Percentiles rank a stretch among this genome's conserved stretches.
Conservation (phyloP, 225 moss, liverwort and hornwort species). For the Pseudoscleropodium purum region DNA sequence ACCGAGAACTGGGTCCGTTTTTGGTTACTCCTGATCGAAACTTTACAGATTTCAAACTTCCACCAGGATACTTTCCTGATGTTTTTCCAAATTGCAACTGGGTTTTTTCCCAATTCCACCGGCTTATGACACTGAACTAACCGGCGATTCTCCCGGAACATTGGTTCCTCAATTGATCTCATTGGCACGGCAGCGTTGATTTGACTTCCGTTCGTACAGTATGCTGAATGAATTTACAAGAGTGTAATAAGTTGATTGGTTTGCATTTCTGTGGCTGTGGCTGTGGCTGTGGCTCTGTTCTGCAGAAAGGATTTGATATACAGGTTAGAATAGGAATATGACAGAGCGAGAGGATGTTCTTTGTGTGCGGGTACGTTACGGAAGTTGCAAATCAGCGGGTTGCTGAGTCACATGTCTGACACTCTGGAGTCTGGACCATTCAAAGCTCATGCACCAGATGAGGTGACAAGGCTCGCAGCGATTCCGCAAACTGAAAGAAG, state of each 20-base stretch:
- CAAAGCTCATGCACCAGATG: neutral
- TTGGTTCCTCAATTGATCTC: neutral
- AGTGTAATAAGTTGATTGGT: neutral
- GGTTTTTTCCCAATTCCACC: neutral
- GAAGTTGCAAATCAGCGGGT: neutral
- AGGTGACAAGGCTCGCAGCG: neutral
- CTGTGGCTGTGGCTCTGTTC: neutral
- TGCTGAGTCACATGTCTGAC: neutral
- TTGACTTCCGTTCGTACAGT: neutral
- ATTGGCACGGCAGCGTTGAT: neutral
- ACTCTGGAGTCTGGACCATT: neutral
- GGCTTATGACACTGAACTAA: too few relatives aligned
- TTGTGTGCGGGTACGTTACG: neutral
- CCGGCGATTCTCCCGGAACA: neutral
- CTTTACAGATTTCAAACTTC: neutral
- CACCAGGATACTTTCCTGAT: too few relatives aligned
- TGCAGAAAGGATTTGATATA: neutral
- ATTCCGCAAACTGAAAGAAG: neutral
- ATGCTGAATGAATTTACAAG: neutral
- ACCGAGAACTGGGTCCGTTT: too few relatives aligned
- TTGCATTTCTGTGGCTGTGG: neutral
- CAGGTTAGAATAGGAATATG: neutral
- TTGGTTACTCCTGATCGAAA: neutral
- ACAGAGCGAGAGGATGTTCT: neutral
- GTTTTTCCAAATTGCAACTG: neutral